Conservation (phyloP, 495 filamentous ascomycete genomes). For the Penicillium fimorum region DNA sequence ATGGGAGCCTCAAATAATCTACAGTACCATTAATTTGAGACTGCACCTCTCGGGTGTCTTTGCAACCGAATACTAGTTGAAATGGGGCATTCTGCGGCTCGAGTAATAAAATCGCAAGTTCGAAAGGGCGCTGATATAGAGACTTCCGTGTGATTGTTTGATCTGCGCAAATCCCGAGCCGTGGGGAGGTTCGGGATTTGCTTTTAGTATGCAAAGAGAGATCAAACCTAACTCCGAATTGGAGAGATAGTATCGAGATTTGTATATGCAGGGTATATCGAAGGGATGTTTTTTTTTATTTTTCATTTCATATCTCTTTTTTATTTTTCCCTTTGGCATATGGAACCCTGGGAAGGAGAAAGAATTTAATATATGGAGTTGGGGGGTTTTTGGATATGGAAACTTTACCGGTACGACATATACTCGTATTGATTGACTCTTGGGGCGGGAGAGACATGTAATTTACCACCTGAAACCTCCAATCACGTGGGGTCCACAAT, state of each 20-base stretch:
- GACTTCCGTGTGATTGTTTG: conserved; percentile 24
- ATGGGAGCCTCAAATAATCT: conserved; percentile 17
- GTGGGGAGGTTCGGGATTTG: conserved; percentile 34
- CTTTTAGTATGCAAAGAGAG: conserved; percentile 11
- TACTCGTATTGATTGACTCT: not conserved
- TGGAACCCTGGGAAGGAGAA: not conserved
- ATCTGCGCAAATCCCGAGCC: conserved; percentile 31
- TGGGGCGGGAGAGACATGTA: not conserved
- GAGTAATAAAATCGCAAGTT: not conserved
- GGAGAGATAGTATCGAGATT: not conserved
- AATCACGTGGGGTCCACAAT: conserved; percentile 6
- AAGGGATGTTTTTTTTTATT: not conserved
- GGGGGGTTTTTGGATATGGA: not conserved
- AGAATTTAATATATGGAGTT: not conserved
- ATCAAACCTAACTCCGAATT: conserved; percentile 1
- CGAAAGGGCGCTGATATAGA: conserved; percentile 27
- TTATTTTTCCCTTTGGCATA: not conserved
- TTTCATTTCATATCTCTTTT: not conserved
- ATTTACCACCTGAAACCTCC: not conserved
- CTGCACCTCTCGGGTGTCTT: conserved; percentile 4
- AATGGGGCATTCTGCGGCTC: conserved; percentile 3
- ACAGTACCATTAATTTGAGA: conserved; percentile 11
- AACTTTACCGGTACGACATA: not conserved
- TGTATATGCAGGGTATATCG: not conserved
- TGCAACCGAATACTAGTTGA: conserved; percentile 2